phyloP scores from a whole-genome alignment of 78 protist species.

The Dictyostelium citrinum region DNA sequence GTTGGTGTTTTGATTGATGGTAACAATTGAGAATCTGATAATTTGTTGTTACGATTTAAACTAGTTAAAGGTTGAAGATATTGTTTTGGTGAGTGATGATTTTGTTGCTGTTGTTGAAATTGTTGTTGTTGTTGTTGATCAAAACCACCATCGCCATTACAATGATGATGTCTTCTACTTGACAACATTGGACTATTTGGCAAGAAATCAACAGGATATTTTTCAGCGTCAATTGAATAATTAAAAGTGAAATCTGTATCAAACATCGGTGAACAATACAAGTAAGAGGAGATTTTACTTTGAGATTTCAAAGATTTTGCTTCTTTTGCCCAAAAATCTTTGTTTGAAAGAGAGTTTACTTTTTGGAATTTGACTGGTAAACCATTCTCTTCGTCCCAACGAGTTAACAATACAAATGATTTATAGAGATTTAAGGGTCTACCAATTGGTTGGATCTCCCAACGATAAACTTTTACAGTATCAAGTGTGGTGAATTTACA shows the following conservation, averaged over 20 bases:
- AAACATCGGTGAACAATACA: constrained; percentile 71
- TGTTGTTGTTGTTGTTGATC: neutral
- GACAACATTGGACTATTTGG: neutral
- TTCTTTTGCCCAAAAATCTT: constrained; percentile 20
- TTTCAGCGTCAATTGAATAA: neutral
- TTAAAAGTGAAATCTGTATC: neutral
- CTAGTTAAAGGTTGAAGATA: neutral
- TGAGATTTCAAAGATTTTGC: neutral
- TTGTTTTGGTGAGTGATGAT: neutral
- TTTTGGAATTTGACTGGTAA: constrained; percentile 13
- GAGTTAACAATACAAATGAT: constrained; percentile 32
- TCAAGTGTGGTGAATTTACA: constrained; percentile 18
- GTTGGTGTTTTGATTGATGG: neutral
- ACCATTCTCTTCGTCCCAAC: constrained; percentile 53
- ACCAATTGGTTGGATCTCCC: constrained; percentile 67
- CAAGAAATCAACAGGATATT: constrained; percentile 53
- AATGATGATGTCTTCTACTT: neutral
- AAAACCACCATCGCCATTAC: neutral
- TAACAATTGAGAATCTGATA: neutral
- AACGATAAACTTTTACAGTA: constrained; percentile 48
- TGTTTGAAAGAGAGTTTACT: constrained; percentile 30
- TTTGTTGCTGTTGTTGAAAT: neutral
- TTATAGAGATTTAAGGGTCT: constrained; percentile 20
- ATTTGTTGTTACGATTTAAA: neutral
- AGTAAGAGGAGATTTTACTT: neutral